Conservation (phyloP, 1,284 basidiomycete species). For the Malassezia obtusa region DNA sequence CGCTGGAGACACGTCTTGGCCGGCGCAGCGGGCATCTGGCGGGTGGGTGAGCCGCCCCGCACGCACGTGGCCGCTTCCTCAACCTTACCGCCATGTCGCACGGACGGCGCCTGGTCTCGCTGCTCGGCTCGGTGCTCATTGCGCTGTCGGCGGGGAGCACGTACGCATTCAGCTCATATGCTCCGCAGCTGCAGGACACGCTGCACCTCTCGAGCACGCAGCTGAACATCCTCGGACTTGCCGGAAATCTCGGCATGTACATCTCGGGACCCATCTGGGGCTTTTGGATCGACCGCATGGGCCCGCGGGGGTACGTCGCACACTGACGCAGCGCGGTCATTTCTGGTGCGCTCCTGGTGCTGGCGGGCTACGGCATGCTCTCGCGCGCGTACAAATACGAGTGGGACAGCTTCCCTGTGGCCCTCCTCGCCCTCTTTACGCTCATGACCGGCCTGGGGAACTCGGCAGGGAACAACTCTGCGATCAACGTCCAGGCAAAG, state of each 20-base stretch:
- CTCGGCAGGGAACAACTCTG: conserved; percentile 42
- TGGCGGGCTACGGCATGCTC: conserved; percentile 10
- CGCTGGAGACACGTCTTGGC: background rate
- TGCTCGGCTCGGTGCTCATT: conserved; percentile 37
- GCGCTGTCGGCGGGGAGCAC: conserved; percentile 47
- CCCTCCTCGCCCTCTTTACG: conserved; percentile 27
- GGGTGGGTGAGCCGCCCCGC: too few species aligned
- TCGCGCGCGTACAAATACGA: conserved; percentile 8
- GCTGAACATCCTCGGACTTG: conserved; percentile 49
- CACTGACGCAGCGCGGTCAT: conserved; percentile 9
- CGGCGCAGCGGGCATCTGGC: background rate
- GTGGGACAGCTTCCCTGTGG: conserved; percentile 7
- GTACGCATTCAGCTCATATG: conserved; percentile 46
- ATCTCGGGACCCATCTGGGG: conserved; percentile 43
- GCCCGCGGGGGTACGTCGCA: conserved; percentile 26
- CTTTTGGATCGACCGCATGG: conserved; percentile 34
- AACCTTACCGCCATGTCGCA: conserved; percentile 5
- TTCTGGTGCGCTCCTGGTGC: conserved; percentile 10
- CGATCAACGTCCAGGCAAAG: conserved; percentile 47
- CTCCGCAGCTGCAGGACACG: conserved; percentile 46
- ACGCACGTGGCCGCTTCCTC: background rate
- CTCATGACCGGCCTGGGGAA: conserved; percentile 35
- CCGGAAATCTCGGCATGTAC: conserved; percentile 48
- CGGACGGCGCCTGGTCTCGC: conserved; percentile 24
- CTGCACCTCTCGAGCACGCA: conserved; percentile 46